These are phyloP conservation scores for Wickerhamiella occidentalis DNA, from an alignment of 805 yeast species.

Conservation along the genomic window DNA sequence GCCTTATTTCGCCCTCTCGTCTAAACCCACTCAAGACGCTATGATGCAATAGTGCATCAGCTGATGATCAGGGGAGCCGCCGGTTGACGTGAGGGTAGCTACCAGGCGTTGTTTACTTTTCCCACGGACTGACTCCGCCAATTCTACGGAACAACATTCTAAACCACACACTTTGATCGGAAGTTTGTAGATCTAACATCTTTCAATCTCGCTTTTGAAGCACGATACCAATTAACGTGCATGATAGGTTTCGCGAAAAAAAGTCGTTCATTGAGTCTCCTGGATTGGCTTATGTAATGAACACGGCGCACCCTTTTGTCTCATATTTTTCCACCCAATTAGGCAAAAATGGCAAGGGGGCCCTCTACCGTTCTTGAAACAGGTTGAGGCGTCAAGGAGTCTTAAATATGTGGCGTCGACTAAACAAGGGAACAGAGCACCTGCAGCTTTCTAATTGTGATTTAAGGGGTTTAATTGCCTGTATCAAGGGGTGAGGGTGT, in stretches of 20 bases:
- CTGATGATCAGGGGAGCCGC: background rate
- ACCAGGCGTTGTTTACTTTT: background rate
- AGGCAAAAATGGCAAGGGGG: background rate
- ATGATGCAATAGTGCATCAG: conserved; percentile 2
- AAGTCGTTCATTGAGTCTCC: background rate
- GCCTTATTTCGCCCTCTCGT: too few relatives aligned
- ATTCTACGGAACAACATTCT: background rate
- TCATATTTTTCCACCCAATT: background rate
- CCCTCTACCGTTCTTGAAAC: background rate
- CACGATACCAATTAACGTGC: background rate
- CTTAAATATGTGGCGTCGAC: background rate
- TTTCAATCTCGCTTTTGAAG: background rate
- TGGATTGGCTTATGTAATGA: background rate
- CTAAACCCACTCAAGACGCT: too few relatives aligned
- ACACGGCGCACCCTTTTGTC: background rate
- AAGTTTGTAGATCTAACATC: too few relatives aligned
- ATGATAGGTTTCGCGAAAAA: background rate
- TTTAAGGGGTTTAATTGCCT: too few relatives aligned
- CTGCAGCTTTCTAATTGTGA: background rate
- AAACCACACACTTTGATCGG: too few relatives aligned
- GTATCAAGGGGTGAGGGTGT: too few relatives aligned
- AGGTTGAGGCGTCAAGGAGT: conserved; percentile 1
- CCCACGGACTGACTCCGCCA: background rate
- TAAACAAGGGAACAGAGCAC: background rate
- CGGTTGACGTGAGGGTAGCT: too few relatives aligned